Conservation (phyloP, 2,329 filamentous ascomycete species). For the Aspergillus fumigatiaffinis region DNA sequence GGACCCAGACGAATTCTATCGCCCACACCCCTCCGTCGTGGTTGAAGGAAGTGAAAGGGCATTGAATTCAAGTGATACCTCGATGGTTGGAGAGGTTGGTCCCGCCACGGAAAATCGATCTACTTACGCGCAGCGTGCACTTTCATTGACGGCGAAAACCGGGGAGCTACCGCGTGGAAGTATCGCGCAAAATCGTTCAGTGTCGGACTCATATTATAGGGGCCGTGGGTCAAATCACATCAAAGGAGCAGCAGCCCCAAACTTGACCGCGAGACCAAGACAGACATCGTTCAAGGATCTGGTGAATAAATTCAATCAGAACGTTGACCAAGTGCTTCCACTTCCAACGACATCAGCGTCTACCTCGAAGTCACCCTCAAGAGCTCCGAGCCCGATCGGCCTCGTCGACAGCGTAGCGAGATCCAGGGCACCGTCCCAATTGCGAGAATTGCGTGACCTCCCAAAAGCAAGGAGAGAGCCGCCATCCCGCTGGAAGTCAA, state of each 20-base stretch:
- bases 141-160: constrained; percentile 25
- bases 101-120: constrained; percentile 17
- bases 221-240: constrained; percentile 15
- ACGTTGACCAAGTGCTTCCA: constrained; percentile 44
- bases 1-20: constrained; percentile 52
- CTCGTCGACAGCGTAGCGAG: constrained; percentile 24
- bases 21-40: constrained; percentile 40
- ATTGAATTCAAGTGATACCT: constrained; percentile 12
- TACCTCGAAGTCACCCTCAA: constrained; percentile 32
- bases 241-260: constrained; percentile 12
- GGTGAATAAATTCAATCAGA: constrained; percentile 73
- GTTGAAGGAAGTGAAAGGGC: constrained; percentile 24
- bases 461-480: constrained; percentile 8
- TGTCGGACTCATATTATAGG: constrained; percentile 27
- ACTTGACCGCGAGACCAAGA: constrained; percentile 29
- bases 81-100: constrained; percentile 19
- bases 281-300: constrained; percentile 76
- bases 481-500: constrained; percentile 16
- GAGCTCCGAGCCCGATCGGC: constrained; percentile 33
- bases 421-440: constrained; percentile 25
- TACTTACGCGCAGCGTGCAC: constrained; percentile 16
- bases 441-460: constrained; percentile 18
- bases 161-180: constrained; percentile 18
- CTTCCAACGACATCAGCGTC: constrained; percentile 33
- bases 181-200: constrained; percentile 27